Conservation (phyloP, 768 basidiomycete species). For the Boletellus ananas region DNA sequence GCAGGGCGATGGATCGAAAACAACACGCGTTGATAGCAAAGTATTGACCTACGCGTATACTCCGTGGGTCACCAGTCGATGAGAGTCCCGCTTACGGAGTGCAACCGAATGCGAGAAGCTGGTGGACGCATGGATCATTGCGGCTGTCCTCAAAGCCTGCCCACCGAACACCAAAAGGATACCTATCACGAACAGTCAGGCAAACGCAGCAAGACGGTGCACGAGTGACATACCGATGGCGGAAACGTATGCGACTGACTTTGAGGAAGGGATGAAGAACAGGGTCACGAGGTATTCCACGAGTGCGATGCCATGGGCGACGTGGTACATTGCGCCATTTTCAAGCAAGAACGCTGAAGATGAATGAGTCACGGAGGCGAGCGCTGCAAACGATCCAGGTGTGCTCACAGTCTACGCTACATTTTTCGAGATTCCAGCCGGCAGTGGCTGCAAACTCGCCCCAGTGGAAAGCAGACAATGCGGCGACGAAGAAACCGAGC, state of each 20-base stretch:
- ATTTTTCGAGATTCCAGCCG: constrained; percentile 91
- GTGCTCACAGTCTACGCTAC: constrained; percentile 85
- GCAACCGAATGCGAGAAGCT: constrained; percentile 93
- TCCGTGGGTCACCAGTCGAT: constrained; percentile 82
- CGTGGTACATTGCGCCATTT: constrained; percentile 81
- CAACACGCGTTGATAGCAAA: background rate
- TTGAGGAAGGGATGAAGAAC: constrained; percentile 64
- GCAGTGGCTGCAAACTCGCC: constrained; percentile 94
- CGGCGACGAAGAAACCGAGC: constrained; percentile 77
- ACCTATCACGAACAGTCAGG: constrained; percentile 41
- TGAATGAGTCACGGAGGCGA: constrained; percentile 4
- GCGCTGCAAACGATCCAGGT: background rate
- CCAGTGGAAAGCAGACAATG: constrained; percentile 90
- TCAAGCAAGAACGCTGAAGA: constrained; percentile 84
- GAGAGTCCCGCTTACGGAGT: constrained; percentile 64
- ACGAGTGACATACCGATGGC: constrained; percentile 45
- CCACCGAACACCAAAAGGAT: constrained; percentile 60
- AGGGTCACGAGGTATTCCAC: constrained; percentile 73
- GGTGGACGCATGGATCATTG: constrained; percentile 95
- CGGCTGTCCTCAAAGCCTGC: constrained; percentile 76
- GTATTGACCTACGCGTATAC: constrained; percentile 71
- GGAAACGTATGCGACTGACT: constrained; percentile 56
- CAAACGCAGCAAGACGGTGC: background rate
- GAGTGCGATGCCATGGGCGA: constrained; percentile 76
- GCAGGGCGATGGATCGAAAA: background rate